Base-by-base conservation (phyloP, 2,329 filamentous ascomycete genomes). In the Cordyceps pruinosa region DNA sequence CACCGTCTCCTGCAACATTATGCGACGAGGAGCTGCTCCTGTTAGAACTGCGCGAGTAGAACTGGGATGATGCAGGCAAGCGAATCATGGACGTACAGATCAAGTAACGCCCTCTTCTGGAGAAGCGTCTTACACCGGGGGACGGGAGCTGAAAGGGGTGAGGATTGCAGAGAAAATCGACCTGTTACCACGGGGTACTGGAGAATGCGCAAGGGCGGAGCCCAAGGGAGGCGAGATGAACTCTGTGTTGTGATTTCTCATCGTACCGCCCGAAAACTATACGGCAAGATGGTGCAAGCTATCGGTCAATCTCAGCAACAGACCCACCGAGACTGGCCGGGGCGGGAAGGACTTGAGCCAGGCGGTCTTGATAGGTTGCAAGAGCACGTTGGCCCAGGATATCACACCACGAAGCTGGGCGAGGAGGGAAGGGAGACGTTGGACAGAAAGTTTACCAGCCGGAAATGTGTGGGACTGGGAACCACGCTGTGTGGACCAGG, bases 391-490 rank as follows among this genome's bases (percentile, higher is more conserved):
- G 15, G 37, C 12, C 41, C n/a, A 42, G 25, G 41, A 48, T 26
- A 58, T 58, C 39, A 48, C 49, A 52, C 49, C 48, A 58, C 53
- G 25, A 25, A 35, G 49, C 49, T 53, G 56, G 48, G 15, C 55
- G 42, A 58, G 35, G 49, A 34, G 32, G 44, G 56, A 57, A 45
- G 26, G 47, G 42, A 48, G 35, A 52, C 42, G 48, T 47, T 57
- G 41, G 52, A 32, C 47, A 45, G 25, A 46, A 46, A 51, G 47
- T 57, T 44, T 53, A 47, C 37, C 13, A 51, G 34, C 44, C 48
- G 54, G 54, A 53, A 53, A 37, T 41, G 32, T 52, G 49, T 58
- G 56, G 56, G 34, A 52, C 56, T 49, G 48, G 49, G 56, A 58
- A 58, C 56, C 46, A 53, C 32, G 30, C 39, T 47, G 30, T 50